Base-by-base conservation (phyloP, 352 stramenopile genomes). In the Phytophthora cryptogea region DNA sequence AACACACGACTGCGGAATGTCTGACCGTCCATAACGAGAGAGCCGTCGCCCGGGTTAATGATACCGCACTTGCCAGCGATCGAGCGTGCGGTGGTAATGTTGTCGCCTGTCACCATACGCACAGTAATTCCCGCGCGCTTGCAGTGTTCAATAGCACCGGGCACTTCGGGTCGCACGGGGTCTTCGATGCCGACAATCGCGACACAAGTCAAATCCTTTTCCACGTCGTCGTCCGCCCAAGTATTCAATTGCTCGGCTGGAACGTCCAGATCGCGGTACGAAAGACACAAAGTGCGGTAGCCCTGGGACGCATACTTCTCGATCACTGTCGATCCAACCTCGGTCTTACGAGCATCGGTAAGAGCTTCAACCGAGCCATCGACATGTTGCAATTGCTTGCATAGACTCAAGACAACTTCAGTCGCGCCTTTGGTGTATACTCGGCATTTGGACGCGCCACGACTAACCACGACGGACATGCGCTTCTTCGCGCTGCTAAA, bases 1-100 rank as follows among this genome's bases (percentile, higher is more conserved):
- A 83, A 26, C 52, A 84, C 75, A 41, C 63, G 72, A 0, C 46
- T 49, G 27, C 74, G 73, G 65, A 85, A 83, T 23, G 71, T 63
- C 16, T 64, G 40, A n/a, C 73, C 76, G 43, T 86, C 75, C 76
- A 86, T 83, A 13, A 83, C 66, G 3, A 86, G 47, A 14, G 68
- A 72, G 13, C 68, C 71, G 39, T 84, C 74, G 27, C 52, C 52
- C n/a, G 61, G 56, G 0, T 35, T 59, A 39, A 68, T 68, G 46
- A 81, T 78, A 13, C 72, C 72, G 23, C 69, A 78, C n/a, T 81
- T 78, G 11, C 57, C 39, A 27, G 66, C 66, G 32, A 81, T 81
- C 10, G 70, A 28, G 45, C 20, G 20, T 23, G 20, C 45, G 5
- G 45, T 86, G 78, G 54, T 44, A 53, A 48, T 92, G 78, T 28